Conservation (phyloP, 805 yeast species). For the Lachancea fermentati region DNA sequence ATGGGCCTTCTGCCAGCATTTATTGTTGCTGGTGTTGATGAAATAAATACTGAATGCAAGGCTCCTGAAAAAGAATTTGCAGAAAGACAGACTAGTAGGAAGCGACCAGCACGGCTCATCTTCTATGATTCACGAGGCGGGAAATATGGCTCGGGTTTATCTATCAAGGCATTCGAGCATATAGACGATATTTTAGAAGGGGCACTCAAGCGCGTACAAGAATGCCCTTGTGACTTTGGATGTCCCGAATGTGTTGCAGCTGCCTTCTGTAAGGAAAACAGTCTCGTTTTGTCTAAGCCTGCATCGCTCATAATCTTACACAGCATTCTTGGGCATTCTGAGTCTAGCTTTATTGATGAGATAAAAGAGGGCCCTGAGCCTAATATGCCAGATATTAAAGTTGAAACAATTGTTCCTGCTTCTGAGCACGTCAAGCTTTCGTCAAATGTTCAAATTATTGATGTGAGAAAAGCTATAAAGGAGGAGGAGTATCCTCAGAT, state of each 20-base stretch:
- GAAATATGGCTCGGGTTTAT: constrained; percentile 69
- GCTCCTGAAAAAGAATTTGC: constrained; percentile 97
- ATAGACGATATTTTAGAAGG: constrained; percentile 58
- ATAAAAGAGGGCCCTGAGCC: constrained; percentile 70
- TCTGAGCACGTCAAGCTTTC: constrained; percentile 55
- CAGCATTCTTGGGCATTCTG: constrained; percentile 49
- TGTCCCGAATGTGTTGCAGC: constrained; percentile 84
- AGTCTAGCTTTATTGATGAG: constrained; percentile 20
- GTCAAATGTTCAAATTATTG: constrained; percentile 51
- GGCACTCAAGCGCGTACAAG: constrained; percentile 52
- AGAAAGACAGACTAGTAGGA: constrained; percentile 58
- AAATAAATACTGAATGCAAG: constrained; percentile 88
- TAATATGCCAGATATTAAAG: constrained; percentile 59
- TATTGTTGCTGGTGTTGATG: constrained; percentile 68
- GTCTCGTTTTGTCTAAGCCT: constrained; percentile 78
- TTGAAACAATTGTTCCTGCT: constrained; percentile 64
- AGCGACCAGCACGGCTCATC: constrained; percentile 81
- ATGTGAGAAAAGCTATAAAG: constrained; percentile 24
- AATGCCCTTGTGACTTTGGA: constrained; percentile 66
- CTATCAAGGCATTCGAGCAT: constrained; percentile 73
- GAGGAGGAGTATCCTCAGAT: constrained; percentile 1
- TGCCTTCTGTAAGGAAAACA: constrained; percentile 71
- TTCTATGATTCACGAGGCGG: constrained; percentile 86
- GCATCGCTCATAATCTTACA: constrained; percentile 73
- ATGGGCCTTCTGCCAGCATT: constrained; percentile 73